Percentiles rank a stretch among this genome's conserved stretches.
Conservation (phyloP, 2,329 filamentous ascomycete genomes). For the Alternaria metachromatica region DNA sequence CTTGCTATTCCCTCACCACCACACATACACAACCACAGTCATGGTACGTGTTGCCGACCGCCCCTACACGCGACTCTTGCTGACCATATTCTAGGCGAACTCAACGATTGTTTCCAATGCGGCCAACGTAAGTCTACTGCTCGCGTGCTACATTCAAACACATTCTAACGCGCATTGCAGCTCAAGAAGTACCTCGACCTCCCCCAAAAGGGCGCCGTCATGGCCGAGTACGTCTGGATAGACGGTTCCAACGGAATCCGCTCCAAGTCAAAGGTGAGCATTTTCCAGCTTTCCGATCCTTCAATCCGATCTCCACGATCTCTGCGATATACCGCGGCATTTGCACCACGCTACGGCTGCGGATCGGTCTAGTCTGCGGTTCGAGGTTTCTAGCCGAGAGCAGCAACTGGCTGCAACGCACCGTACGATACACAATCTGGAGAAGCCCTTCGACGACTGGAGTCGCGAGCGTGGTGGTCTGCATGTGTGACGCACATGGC, state of each 20-base stretch:
- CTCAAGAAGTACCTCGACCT: conserved; percentile 91
- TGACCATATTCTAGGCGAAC: conserved; percentile 38
- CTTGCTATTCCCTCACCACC: conserved; percentile 8
- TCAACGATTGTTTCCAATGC: conserved; percentile 57
- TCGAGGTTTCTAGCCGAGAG: conserved; percentile 3
- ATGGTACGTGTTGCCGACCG: conserved; percentile 35
- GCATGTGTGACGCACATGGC: conserved; percentile 29
- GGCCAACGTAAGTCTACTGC: conserved; percentile 51
- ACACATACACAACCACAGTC: conserved; percentile 34
- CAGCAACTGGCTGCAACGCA: conserved; percentile 3
- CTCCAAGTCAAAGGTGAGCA: conserved; percentile 92
- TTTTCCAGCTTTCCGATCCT: conserved; percentile 14
- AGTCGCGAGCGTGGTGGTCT: conserved; percentile 15
- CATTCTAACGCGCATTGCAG: conserved; percentile 57
- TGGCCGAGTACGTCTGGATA: conserved; percentile 98
- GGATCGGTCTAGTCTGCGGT: conserved; percentile 6
- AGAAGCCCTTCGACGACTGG: conserved; percentile 10
- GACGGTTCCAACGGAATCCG: conserved; percentile 82
- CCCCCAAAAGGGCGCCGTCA: conserved; percentile 85
- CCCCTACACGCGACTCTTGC: background rate
- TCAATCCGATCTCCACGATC: background rate
- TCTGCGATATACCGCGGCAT: conserved; percentile 13
- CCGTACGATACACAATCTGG: conserved; percentile 13
- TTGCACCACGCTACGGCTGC: conserved; percentile 3
- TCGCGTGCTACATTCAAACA: conserved; percentile 20